Evolutionary conservation across 129 eudicot genomes (phyloP), one percentile per base, ranked within the genome.

Genomic region (Helianthus tuberosus): DNA sequence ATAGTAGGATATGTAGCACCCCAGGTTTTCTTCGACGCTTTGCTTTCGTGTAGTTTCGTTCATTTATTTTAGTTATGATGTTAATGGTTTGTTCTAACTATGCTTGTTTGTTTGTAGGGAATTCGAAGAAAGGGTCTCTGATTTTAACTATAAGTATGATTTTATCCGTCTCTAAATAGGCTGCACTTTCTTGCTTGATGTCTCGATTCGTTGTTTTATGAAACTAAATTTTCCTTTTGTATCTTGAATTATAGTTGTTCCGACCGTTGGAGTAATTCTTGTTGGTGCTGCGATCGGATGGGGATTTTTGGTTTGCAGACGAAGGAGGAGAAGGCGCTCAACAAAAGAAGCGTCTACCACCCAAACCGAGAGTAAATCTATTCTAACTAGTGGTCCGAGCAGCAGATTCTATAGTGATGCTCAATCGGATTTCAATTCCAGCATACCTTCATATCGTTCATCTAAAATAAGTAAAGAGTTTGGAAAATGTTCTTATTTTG

Each of bases 361-460:
- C 17, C 73, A 68, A 72, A 32, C 66, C 36, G 82, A 60, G 57
- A 83, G 73, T 72, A 85, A 74, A 72, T 86, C 79, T 32, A 63
- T 80, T 70, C 11, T 67, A 3, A 57, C 83, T 69, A 49, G 71
- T 62, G 63, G 71, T 15, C 79, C 80, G 5, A 81, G 69, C 68
- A 76, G 48, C 62, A 25, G 69, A 59, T 61, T 68, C 16, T 59
- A 78, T 13, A 75, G 81, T n/a, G 64, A 47, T 20, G 50, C 86
- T 59, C 79, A 74, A 66, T 79, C 82, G 65, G 69, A 59, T 55
- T 80, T 60, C 55, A 86, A 83, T 69, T 80, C 41, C 8, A 92
- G 93, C 73, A 80, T 75, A 52, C 88, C 94, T 79, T 89, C 98
- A 6, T 85, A 84, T 79, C 73, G 92, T 11, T 79, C 92, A 44